A percentile compares a stretch with the other conserved stretches of the same genome.
Conservation (phyloP, 106 monocot species). For the Allium fistulosum region DNA sequence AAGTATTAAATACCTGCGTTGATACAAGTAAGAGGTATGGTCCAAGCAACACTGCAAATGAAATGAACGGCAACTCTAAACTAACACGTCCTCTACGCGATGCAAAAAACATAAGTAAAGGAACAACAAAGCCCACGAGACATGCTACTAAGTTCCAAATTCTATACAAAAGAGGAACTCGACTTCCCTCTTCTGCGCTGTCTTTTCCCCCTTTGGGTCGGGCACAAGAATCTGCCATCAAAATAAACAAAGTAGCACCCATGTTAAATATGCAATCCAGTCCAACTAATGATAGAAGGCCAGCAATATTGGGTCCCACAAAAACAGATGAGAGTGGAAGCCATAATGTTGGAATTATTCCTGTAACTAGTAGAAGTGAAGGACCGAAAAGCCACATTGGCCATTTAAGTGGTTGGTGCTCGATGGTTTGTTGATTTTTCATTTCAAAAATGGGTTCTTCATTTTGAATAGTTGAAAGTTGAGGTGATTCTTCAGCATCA, state of each 20-base stretch:
- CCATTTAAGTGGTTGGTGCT: conserved; percentile 50
- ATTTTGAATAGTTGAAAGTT: conserved; percentile 33
- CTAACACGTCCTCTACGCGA: conserved; percentile 43
- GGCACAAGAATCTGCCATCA: conserved; percentile 89
- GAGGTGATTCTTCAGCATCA: conserved; percentile 28
- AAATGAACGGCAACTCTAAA: conserved; percentile 45
- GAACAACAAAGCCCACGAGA: conserved; percentile 53
- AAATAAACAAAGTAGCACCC: conserved; percentile 83
- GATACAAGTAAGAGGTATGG: conserved; percentile 64
- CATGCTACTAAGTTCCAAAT: conserved; percentile 74
- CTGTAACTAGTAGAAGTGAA: conserved; percentile 59
- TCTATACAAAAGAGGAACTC: conserved; percentile 47
- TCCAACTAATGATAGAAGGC: conserved; percentile 78
- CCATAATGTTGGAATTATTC: conserved; percentile 83
- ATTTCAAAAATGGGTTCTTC: conserved; percentile 29
- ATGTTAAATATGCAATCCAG: conserved; percentile 94
- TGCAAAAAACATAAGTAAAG: conserved; percentile 34
- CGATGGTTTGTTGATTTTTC: conserved; percentile 12
- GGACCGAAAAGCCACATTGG: conserved; percentile 89
- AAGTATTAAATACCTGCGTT: too few species aligned
- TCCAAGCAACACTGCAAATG: conserved; percentile 60
- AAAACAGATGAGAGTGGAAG: conserved; percentile 80
- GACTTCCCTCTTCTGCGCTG: conserved; percentile 5
- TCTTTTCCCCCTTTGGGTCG: conserved; percentile 15
- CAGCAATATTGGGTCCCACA: conserved; percentile 61